Evolutionary conservation across 768 basidiomycete species (phyloP), one percentile per base, ranked within the genome.

Genomic region (Trametes meyenii): DNA sequence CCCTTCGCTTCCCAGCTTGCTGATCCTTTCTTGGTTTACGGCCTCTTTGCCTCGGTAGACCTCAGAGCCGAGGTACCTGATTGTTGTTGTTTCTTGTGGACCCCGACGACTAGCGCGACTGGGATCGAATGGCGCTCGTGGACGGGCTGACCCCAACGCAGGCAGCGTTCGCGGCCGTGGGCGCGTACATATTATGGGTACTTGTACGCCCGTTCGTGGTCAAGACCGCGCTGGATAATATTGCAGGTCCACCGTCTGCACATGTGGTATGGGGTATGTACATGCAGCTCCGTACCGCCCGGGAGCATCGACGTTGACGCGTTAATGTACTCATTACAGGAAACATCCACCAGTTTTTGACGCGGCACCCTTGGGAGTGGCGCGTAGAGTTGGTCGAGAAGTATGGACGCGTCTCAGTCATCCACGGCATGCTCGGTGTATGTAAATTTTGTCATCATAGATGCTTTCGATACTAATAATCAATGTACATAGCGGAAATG

Each of bases 391-490:
- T 80, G 29, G 64, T 72, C 7, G 54, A 69, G 48, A 73, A 67
- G 33, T 82, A 77, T 75, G 61, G 64, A 11, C 64, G 70, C 7
- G 72, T 78, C 7, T 62, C 75, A 2, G 67, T 66, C 50, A 65
- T 80, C 49, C 70, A 73, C 35, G 74, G 73, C 2, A 54, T 74
- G 11, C 66, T 79, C 23, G 76, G 77, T 1, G 79, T 80, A 52
- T 17, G 74, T 64, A n/a, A n/a, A n/a, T n/a, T n/a, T n/a, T n/a
- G n/a, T n/a, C n/a, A n/a, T n/a, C n/a, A n/a, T n/a, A n/a, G n/a
- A n/a, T n/a, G n/a, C n/a, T n/a, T n/a, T n/a, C n/a, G n/a, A n/a
- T n/a, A n/a, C n/a, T n/a, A n/a, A n/a, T n/a, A n/a, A 26, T 21
- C 14, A 36, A 38, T 8, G 12, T 5, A 8, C 36, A 21, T 40